Base-by-base conservation (phyloP, 2,329 filamentous ascomycete species). In the Rhynchosporium agropyri region DNA sequence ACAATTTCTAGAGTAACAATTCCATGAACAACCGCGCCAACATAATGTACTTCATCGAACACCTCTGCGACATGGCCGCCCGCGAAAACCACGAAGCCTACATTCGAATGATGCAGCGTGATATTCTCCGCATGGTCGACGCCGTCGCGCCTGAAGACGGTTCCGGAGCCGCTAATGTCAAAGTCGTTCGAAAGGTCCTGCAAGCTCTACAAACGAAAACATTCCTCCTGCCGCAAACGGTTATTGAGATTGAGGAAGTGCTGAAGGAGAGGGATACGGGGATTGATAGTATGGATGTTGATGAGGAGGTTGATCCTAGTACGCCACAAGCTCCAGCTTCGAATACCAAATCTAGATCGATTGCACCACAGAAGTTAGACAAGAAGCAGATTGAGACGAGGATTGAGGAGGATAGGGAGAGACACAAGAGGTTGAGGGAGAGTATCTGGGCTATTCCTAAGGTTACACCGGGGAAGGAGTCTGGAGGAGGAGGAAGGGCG, bases 11-110 rank as follows among this genome's bases (percentile, higher is more conserved):
- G 33, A 36, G 33, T 36, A 36, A 36, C 1, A 96, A 91, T 69
- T 94, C 91, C 69, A 96, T 99, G 90, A 99, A 99, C 77, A 96
- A 89, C 58, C 85, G 94, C 65, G 96, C 95, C 63, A 99, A 99
- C 75, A 98, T 99, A 76, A 96, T 99, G 90, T 99, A 96, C 78
- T 99, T 99, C 77, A 89, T 99, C 73, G 94, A 98, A 74, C 90
- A 94, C 70, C 91, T 99, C 69, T 90, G 96, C 74, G 94, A 98
- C 74, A 70, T 72, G 69, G 71, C 73, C 5, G 60, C 67, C 8
- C 62, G 65, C 86, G 66, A 89, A 87, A 68, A 90, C 92, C 88
- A 95, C 70, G 79, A 84, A 59, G 88, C 91, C 66, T 99, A 97
- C 74, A 87, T 97, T 33, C 86, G 89, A 58, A 97, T 98, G 92